Base-by-base conservation (phyloP, 257 asterid species). In the Verbascum thapsus region DNA sequence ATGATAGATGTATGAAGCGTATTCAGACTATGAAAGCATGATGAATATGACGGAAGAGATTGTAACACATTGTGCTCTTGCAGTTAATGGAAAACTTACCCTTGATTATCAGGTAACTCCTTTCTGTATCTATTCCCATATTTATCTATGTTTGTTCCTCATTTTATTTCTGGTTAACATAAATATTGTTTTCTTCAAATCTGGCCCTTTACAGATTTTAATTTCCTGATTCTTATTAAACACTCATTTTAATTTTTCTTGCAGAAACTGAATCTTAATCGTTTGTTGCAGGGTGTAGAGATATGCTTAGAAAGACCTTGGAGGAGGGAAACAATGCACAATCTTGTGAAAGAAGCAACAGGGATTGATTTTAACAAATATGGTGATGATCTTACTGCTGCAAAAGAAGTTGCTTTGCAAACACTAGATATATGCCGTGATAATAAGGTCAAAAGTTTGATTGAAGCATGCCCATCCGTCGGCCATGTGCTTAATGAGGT, bases 11-110 rank as follows among this genome's bases (percentile, higher is more conserved):
- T 94, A 94, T 64, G 99, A 94, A 80, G 99, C 99, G 56, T 94
- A 94, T 79, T 76, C 97, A 53, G 97, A 90, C 82, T 94, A 94
- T 53, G 90, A 85, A 76, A 87, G 90, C 80, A 90, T 94, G 99
- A 90, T 94, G 95, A 79, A 90, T 76, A 77, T 90, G 95, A 77
- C 99, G 7, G 97, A 94, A 77, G 95, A 90, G 51, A 87, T 90
- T 22, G 73, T 90, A 32, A 87, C 92, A n/a, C 78, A 74, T 35
- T 90, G 95, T 80, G 90, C 97, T 69, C 86, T 85, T 72, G 92
- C 97, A 43, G 94, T 94, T 53, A 80, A 81, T 61, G 96, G 83
- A 60, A 83, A 80, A 53, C 99, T 94, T 67, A 77, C 73, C 66
- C 72, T 94, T 64, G 90, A 87, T 69, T 94, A 89, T 79, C 99